Conservation (phyloP, 202 grass and related monocot genomes). For the Cymbopogon flexuosus region DNA sequence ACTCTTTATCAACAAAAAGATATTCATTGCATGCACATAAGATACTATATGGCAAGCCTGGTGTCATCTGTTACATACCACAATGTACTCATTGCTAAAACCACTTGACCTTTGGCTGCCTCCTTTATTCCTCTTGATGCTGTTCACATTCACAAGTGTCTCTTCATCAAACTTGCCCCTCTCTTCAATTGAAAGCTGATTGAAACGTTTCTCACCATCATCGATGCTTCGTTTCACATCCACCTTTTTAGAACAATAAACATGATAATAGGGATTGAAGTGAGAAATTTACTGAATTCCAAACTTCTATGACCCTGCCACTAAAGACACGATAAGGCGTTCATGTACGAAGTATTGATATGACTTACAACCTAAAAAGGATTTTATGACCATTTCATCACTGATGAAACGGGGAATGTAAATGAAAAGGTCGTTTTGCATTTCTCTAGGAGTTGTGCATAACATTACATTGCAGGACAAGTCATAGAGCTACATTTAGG, state of each 20-base stretch:
- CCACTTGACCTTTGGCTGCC: conserved; percentile 50
- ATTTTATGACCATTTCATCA: background rate
- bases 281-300: background rate
- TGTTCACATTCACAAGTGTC: conserved; percentile 97
- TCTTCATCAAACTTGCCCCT: conserved; percentile 99
- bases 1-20: background rate
- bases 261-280: background rate
- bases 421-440: background rate
- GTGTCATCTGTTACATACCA: conserved; percentile 49
- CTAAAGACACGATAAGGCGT: background rate
- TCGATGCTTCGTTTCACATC: conserved; percentile 87
- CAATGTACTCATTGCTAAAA: conserved; percentile 98
- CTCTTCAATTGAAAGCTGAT: conserved; percentile 97
- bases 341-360: background rate
- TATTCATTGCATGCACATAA: background rate
- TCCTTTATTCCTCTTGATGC: conserved; percentile 81
- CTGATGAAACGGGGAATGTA: background rate
- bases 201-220: conserved; percentile 89
- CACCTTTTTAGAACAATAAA: conserved; percentile 47
- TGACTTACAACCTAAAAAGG: background rate
- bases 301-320: background rate
- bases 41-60: background rate
- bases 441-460: background rate
- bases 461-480: background rate
- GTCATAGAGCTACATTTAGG: background rate